Percentiles rank a stretch among this genome's conserved stretches.
Evolutionary conservation across 108 stramenopile genomes (phyloP).

Genomic region (Cyclotella choctawhatcheeana): DNA sequence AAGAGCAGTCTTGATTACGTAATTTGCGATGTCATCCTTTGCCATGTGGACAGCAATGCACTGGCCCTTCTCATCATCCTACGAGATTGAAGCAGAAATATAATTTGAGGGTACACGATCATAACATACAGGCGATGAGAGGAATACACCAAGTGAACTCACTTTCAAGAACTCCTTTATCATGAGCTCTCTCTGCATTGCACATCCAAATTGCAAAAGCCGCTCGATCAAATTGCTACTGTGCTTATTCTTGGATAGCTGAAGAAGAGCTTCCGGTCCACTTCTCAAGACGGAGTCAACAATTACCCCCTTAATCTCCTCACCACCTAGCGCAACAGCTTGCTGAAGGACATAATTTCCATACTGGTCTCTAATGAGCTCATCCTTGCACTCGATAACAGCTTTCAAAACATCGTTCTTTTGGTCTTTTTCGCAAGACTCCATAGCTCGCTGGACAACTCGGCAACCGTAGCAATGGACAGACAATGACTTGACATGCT

Average conservation of each 20-base stretch:
- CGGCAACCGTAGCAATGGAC: slow-evolving; percentile 95
- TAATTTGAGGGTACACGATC: too few relatives aligned
- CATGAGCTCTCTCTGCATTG: slow-evolving; percentile 69
- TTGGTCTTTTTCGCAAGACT: slow-evolving; percentile 80
- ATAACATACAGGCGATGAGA: too few relatives aligned
- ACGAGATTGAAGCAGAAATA: too few relatives aligned
- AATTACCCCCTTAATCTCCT: background rate
- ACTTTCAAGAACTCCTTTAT: slow-evolving; percentile 76
- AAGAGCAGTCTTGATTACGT: slow-evolving; percentile 74
- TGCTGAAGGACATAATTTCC: slow-evolving; percentile 17
- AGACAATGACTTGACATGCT: slow-evolving; percentile 78
- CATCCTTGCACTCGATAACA: slow-evolving; percentile 55
- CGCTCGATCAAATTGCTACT: slow-evolving; percentile 97
- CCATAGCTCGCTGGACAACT: slow-evolving; percentile 92
- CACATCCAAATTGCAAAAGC: slow-evolving; percentile 85
- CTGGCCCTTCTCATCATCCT: too few relatives aligned
- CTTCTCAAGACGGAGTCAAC: background rate
- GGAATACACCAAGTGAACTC: too few relatives aligned
- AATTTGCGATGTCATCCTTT: slow-evolving; percentile 95
- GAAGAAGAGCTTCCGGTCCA: slow-evolving; percentile 48
- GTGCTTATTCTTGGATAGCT: slow-evolving; percentile 93
- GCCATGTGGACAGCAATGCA: slow-evolving; percentile 90
- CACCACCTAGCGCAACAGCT: slow-evolving; percentile 1
- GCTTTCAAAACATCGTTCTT: slow-evolving; percentile 67
- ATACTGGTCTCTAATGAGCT: slow-evolving; percentile 81